Percentiles rank a stretch among this genome's conserved stretches.
Evolutionary conservation across 805 yeast genomes (phyloP).

Genomic region (Yarrowia sp.): DNA sequence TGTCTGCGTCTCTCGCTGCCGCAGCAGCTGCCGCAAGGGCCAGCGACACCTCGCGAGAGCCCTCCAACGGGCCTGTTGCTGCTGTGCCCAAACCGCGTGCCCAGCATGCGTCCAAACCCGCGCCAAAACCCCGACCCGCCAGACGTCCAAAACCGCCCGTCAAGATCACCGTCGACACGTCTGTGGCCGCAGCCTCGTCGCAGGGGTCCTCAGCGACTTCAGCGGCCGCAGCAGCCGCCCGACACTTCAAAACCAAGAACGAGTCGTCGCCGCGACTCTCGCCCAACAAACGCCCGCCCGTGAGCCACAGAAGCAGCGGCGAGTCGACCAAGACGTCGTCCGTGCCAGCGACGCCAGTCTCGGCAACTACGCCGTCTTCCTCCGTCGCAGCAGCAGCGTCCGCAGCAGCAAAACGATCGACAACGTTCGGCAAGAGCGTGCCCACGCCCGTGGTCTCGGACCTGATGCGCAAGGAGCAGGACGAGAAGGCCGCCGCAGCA

Average conservation of each 20-base stretch:
- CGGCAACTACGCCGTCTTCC: background rate
- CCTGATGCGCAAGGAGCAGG: conserved; percentile 6
- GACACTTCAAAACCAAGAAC: background rate
- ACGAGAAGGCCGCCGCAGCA: background rate
- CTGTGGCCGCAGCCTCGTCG: background rate
- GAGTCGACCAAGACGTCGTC: conserved; percentile 2
- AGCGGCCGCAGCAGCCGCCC: conserved; percentile 14
- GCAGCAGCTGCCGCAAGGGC: conserved; percentile 26
- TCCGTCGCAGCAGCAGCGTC: conserved; percentile 19
- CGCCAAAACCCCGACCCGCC: background rate
- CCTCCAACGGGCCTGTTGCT: conserved; percentile 11
- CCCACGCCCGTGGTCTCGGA: conserved; percentile 24
- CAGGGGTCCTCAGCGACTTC: background rate
- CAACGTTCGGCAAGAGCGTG: conserved; percentile 18
- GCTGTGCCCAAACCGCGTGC: background rate
- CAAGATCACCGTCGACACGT: conserved; percentile 16
- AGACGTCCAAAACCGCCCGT: conserved; percentile 1
- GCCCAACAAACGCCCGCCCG: background rate
- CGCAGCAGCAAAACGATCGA: conserved; percentile 18
- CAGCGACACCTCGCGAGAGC: conserved; percentile 11
- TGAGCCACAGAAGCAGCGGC: background rate
- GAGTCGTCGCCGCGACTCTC: background rate
- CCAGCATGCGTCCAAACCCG: background rate
- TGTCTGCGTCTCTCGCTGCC: conserved; percentile 27
- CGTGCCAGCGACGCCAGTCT: background rate